phyloP scores from a whole-genome alignment of 257 asterid species.

The Scutellaria minor region DNA sequence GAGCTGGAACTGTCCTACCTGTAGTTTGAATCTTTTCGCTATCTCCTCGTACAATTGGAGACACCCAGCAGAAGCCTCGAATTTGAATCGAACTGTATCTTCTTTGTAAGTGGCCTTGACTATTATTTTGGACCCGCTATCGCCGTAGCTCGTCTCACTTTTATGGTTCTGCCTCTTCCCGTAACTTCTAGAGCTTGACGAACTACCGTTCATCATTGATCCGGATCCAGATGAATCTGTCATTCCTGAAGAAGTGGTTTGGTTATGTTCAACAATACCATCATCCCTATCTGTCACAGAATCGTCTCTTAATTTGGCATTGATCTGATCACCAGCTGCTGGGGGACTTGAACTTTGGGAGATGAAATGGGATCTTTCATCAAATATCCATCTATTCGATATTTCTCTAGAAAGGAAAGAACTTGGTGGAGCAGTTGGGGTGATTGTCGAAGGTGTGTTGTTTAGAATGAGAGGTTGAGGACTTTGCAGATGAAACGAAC shows the following conservation, averaged over 20 bases:
- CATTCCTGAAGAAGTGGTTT: conserved; percentile 62
- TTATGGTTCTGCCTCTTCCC: conserved; percentile 40
- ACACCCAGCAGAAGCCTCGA: conserved; percentile 59
- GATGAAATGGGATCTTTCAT: conserved; percentile 35
- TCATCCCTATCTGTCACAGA: conserved; percentile 41
- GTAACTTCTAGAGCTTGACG: conserved; percentile 63
- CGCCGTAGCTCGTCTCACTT: conserved; percentile 42
- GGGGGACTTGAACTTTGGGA: conserved; percentile 32
- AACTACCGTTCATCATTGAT: conserved; percentile 55
- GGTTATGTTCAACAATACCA: conserved; percentile 49
- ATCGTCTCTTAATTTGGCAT: conserved; percentile 33
- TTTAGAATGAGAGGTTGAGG: conserved; percentile 37
- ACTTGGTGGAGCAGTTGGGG: conserved; percentile 41
- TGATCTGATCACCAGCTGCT: conserved; percentile 38
- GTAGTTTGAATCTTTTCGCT: conserved; percentile 73
- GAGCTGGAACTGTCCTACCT: conserved; percentile 70
- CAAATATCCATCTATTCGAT: conserved; percentile 25
- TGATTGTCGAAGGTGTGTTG: conserved; percentile 40
- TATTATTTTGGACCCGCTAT: conserved; percentile 52
- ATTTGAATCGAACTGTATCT: conserved; percentile 73
- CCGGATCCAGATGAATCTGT: conserved; percentile 69
- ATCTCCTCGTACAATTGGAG: conserved; percentile 67
- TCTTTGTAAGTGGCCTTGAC: conserved; percentile 77
- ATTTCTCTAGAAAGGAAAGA: conserved; percentile 37
- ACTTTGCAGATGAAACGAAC: conserved; percentile 23